phyloP scores from a whole-genome alignment of 495 filamentous ascomycete genomes.

The Talaromyces nanjingensis region DNA sequence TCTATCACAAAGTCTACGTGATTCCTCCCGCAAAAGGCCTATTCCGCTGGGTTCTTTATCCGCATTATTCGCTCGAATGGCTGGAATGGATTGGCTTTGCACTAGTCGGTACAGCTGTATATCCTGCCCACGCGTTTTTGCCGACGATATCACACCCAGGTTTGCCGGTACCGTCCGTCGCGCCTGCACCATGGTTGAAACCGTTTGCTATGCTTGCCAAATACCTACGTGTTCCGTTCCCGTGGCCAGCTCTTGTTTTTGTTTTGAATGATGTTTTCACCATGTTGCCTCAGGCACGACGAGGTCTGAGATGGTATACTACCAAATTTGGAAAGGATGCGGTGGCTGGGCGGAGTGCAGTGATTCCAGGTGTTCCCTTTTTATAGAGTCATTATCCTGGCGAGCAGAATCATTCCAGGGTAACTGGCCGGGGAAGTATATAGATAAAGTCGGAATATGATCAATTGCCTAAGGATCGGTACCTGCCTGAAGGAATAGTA shows the following conservation, averaged over 20 bases:
- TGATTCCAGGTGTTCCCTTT: slow-evolving; percentile 64
- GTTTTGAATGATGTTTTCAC: slow-evolving; percentile 78
- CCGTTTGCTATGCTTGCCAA: slow-evolving; percentile 44
- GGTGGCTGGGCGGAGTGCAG: slow-evolving; percentile 68
- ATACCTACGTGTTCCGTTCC: slow-evolving; percentile 22
- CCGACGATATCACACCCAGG: background rate
- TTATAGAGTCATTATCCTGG: slow-evolving; percentile 17
- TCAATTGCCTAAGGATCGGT: background rate
- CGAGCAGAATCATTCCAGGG: background rate
- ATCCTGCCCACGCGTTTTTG: slow-evolving; percentile 11
- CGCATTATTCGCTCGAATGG: slow-evolving; percentile 95
- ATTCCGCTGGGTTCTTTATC: slow-evolving; percentile 77
- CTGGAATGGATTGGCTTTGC: slow-evolving; percentile 90
- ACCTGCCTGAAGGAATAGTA: background rate
- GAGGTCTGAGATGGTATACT: slow-evolving; percentile 81
- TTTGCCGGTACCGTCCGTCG: slow-evolving; percentile 15
- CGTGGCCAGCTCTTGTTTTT: slow-evolving; percentile 69
- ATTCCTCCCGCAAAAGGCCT: slow-evolving; percentile 79
- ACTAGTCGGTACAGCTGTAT: slow-evolving; percentile 45
- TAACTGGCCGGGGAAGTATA: background rate
- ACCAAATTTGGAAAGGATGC: slow-evolving; percentile 76
- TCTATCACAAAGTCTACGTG: slow-evolving; percentile 75
- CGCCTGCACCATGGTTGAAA: slow-evolving; percentile 42
- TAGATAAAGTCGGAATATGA: background rate
- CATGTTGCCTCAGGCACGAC: slow-evolving; percentile 84